These are phyloP conservation scores for Glonium stellatum DNA, from an alignment of 495 filamentous ascomycete genomes.

Conservation along the genomic window DNA sequence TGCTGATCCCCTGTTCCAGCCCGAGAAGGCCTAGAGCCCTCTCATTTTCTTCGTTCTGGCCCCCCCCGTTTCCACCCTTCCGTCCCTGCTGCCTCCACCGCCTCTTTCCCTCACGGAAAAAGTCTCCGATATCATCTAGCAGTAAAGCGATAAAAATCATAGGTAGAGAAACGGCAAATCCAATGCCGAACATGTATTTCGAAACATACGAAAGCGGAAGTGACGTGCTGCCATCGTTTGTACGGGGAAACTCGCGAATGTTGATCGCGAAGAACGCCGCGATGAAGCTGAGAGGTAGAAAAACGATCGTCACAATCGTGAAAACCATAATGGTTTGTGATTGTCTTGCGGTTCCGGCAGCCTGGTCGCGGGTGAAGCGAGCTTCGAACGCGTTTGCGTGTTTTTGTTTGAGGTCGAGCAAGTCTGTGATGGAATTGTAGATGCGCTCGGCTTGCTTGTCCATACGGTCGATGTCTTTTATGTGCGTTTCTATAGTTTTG, in stretches of 20 bases:
- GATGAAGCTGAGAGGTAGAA: conserved; percentile 62
- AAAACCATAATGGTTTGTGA: conserved; percentile 70
- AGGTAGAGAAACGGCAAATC: conserved; percentile 58
- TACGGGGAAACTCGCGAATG: conserved; percentile 46
- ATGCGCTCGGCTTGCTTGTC: conserved; percentile 60
- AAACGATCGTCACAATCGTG: conserved; percentile 64
- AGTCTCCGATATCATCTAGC: conserved; percentile 50
- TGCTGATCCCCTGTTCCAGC: conserved; percentile 16
- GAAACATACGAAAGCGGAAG: conserved; percentile 52
- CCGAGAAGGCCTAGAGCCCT: conserved; percentile 7
- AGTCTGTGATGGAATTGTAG: conserved; percentile 55
- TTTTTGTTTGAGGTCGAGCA: conserved; percentile 60
- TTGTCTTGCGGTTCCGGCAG: conserved; percentile 57
- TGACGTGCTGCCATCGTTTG: conserved; percentile 25
- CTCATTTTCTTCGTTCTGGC: neutral
- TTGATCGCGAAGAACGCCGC: conserved; percentile 62
- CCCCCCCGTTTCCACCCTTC: neutral
- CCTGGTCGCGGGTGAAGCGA: conserved; percentile 60
- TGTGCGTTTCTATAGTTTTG: conserved; percentile 52
- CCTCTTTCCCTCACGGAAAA: conserved; percentile 12
- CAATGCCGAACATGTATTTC: conserved; percentile 61
- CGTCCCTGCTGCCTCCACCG: neutral
- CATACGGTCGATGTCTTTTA: conserved; percentile 62
- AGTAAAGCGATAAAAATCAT: conserved; percentile 53
- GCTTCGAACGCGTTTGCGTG: conserved; percentile 67